Evolutionary conservation across 805 yeast genomes (phyloP).

Genomic region (Candida ascalaphidarum): DNA sequence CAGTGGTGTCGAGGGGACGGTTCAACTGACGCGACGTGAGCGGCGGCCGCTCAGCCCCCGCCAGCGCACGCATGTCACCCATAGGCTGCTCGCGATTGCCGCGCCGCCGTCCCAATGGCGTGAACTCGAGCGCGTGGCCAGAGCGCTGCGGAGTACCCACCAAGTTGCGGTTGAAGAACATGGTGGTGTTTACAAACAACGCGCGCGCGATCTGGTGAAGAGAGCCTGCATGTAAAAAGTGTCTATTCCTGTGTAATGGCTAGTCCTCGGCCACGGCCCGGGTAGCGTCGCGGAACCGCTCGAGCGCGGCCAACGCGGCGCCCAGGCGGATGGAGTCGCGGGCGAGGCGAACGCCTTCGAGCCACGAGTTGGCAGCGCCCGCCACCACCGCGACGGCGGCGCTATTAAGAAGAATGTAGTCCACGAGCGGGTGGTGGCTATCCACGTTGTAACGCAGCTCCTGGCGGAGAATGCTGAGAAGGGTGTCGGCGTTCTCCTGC

Average conservation of each 20-base stretch:
- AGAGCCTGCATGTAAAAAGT: no score
- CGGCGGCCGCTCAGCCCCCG: no score
- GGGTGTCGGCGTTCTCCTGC: constrained; percentile 62
- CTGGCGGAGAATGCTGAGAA: constrained; percentile 37
- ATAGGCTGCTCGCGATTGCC: no score
- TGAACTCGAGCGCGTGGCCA: constrained; percentile 11
- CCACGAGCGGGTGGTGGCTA: constrained; percentile 56
- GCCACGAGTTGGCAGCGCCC: constrained; percentile 64
- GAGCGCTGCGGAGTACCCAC: constrained; percentile 10
- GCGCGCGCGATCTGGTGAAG: no score
- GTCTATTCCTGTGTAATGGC: no score
- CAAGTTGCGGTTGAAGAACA: constrained; percentile 3
- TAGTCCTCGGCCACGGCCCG: no score
- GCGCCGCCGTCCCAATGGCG: constrained; percentile 15
- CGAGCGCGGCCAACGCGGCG: constrained; percentile 51
- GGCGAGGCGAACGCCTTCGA: constrained; percentile 70
- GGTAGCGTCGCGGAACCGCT: constrained; percentile 33
- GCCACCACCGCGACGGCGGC: constrained; percentile 80
- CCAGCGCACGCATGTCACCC: no score
- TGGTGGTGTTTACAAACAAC: not conserved
- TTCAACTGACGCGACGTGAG: no score
- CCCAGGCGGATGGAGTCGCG: constrained; percentile 61
- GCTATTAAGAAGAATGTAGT: constrained; percentile 84
- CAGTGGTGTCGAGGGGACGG: constrained; percentile 4
- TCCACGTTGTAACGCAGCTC: constrained; percentile 37